Percentiles rank a stretch among this genome's conserved stretches.
Evolutionary conservation across 441 rosid genomes (phyloP).

Genomic region (Macaranga tanarius): DNA sequence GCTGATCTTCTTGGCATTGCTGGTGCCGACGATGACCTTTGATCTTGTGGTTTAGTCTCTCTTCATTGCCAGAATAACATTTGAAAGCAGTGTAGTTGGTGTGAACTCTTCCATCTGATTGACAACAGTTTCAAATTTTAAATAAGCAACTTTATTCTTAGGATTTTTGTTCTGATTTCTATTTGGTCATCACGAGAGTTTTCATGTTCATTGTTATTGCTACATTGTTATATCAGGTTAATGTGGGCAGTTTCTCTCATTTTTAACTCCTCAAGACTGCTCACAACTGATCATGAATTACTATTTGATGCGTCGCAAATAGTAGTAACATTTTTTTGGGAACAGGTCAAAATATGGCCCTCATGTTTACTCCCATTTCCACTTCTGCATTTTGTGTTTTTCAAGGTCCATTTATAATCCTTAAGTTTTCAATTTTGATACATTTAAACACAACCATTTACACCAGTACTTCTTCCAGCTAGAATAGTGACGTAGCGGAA

Average conservation of each 20-base stretch:
- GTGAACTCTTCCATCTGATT: neutral
- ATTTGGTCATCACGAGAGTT: neutral
- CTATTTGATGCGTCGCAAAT: neutral
- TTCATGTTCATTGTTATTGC: neutral
- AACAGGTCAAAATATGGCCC: too few relatives aligned
- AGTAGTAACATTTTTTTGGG: too few relatives aligned
- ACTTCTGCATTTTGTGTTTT: too few relatives aligned
- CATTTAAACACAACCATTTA: too few relatives aligned
- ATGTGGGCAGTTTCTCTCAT: neutral
- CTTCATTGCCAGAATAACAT: neutral
- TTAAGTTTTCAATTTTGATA: too few relatives aligned
- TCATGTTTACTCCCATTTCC: too few relatives aligned
- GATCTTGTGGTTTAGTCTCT: neutral
- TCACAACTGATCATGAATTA: neutral
- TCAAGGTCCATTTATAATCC: too few relatives aligned
- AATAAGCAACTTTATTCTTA: neutral
- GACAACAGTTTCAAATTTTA: neutral
- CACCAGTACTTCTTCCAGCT: too few relatives aligned
- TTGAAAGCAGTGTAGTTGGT: neutral
- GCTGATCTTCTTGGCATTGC: slow-evolving; percentile 59
- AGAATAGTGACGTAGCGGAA: too few relatives aligned
- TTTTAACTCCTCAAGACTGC: neutral
- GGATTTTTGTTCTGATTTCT: neutral
- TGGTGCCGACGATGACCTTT: slow-evolving; percentile 19
- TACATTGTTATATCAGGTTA: neutral